phyloP scores from a whole-genome alignment of 1,284 basidiomycete species.

The Rhizoctonia solani region DNA sequence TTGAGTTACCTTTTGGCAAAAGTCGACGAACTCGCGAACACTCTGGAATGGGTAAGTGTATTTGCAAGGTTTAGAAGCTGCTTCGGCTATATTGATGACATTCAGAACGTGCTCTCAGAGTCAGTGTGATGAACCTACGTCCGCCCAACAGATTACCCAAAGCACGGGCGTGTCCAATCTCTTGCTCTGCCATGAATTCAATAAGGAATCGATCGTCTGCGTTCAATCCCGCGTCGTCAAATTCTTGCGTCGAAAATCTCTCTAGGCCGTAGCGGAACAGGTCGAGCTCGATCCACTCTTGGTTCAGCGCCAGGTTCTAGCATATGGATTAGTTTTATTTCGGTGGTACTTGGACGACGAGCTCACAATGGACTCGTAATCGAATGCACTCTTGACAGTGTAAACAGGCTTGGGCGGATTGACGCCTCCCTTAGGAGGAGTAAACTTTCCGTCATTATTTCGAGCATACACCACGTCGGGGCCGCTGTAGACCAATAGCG shows the following conservation, averaged over 20 bases:
- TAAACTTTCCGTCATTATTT: slow-evolving; percentile 23
- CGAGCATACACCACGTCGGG: neutral
- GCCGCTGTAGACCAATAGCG: slow-evolving; percentile 5
- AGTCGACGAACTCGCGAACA: slow-evolving; percentile 65
- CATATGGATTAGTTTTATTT: slow-evolving; percentile 38
- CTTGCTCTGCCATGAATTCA: slow-evolving; percentile 63
- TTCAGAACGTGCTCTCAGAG: neutral
- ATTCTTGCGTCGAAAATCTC: slow-evolving; percentile 59
- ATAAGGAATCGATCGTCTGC: slow-evolving; percentile 60
- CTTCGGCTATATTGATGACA: slow-evolving; percentile 35
- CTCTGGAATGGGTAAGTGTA: slow-evolving; percentile 64
- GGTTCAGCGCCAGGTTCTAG: slow-evolving; percentile 57
- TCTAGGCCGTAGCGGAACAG: slow-evolving; percentile 64
- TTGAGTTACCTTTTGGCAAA: slow-evolving; percentile 56
- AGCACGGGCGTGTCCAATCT: slow-evolving; percentile 57
- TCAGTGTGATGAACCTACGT: slow-evolving; percentile 40
- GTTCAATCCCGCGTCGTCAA: slow-evolving; percentile 58
- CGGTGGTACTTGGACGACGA: neutral
- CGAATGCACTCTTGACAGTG: slow-evolving; percentile 58
- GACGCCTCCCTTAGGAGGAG: slow-evolving; percentile 25
- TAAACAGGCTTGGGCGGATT: slow-evolving; percentile 54
- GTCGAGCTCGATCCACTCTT: slow-evolving; percentile 53
- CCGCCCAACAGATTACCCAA: slow-evolving; percentile 56
- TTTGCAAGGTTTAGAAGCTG: slow-evolving; percentile 57
- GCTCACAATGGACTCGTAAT: slow-evolving; percentile 61